Evolutionary conservation across 352 stramenopile genomes (phyloP).

Genomic region (Elongisporangium undulatum): DNA sequence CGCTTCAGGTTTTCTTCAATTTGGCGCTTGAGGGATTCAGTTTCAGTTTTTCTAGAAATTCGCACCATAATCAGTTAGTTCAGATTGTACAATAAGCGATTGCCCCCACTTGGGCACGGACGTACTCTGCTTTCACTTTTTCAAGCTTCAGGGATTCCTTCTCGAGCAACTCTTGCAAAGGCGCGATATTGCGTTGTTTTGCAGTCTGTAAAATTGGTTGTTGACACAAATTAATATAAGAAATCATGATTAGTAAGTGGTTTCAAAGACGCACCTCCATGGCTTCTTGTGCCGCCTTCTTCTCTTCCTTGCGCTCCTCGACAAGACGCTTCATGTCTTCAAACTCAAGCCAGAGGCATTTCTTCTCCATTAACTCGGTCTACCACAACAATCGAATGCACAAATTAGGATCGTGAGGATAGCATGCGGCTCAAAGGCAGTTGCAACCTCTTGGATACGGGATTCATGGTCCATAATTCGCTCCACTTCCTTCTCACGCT

Average conservation of each 20-base stretch:
- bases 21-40: conserved; percentile 41
- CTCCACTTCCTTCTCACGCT: conserved; percentile 83
- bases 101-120: conserved; percentile 1
- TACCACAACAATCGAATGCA: conserved; percentile 13
- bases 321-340: conserved; percentile 70
- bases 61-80: neutral
- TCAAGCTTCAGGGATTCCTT: conserved; percentile 67
- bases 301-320: conserved; percentile 59
- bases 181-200: conserved; percentile 55
- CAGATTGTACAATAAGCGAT: neutral
- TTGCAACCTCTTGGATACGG: conserved; percentile 63
- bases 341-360: conserved; percentile 83
- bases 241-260: neutral
- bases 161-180: conserved; percentile 58
- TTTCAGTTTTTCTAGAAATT: conserved; percentile 35
- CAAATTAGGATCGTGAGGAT: neutral
- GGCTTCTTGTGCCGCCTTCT: conserved; percentile 58
- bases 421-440: neutral
- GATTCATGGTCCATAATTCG: conserved; percentile 79
- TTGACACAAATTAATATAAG: neutral
- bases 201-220: conserved; percentile 33
- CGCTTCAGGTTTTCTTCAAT: conserved; percentile 62
- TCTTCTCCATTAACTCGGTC: conserved; percentile 84
- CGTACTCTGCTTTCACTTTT: conserved; percentile 55
- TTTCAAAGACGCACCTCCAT: conserved; percentile 40